Conservation (phyloP, 495 filamentous ascomycete genomes). For the Hypoxylon perforatum region DNA sequence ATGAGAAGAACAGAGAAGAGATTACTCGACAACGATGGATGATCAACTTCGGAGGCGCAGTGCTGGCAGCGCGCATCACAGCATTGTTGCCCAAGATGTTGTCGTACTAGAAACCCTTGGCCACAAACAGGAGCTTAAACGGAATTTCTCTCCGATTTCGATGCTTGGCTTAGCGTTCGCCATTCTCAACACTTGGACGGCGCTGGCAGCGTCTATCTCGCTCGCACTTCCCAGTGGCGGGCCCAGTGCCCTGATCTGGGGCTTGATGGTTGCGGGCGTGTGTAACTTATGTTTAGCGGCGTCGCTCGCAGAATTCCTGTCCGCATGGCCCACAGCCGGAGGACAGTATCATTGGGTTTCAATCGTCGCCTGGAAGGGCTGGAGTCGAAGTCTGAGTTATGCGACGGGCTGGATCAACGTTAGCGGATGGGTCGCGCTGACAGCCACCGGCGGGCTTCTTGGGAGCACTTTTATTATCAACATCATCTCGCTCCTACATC, state of each 20-base stretch:
- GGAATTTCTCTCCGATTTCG: slow-evolving; percentile 67
- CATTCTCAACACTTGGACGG: slow-evolving; percentile 70
- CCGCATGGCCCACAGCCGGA: slow-evolving; percentile 75
- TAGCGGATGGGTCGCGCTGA: slow-evolving; percentile 72
- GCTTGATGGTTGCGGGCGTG: slow-evolving; percentile 74
- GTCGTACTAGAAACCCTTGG: slow-evolving; percentile 67
- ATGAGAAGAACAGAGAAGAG: too few species aligned
- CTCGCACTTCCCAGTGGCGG: slow-evolving; percentile 65
- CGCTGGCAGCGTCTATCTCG: slow-evolving; percentile 63
- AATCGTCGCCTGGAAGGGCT: slow-evolving; percentile 67
- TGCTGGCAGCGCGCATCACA: slow-evolving; percentile 17
- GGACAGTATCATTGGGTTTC: slow-evolving; percentile 85
- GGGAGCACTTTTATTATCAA: slow-evolving; percentile 48
- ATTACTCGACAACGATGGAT: slow-evolving; percentile 13
- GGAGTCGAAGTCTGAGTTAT: slow-evolving; percentile 73
- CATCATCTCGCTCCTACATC: slow-evolving; percentile 46
- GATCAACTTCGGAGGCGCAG: slow-evolving; percentile 18
- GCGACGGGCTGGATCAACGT: slow-evolving; percentile 82
- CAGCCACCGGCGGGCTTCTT: slow-evolving; percentile 46
- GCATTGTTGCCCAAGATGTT: slow-evolving; percentile 52
- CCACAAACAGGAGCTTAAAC: slow-evolving; percentile 69
- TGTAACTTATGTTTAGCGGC: slow-evolving; percentile 78
- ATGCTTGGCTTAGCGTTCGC: slow-evolving; percentile 71
- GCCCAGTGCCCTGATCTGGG: slow-evolving; percentile 67
- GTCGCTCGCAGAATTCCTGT: slow-evolving; percentile 78